Evolutionary conservation across 208 protist genomes (phyloP), one percentile per base, ranked within the genome.

Genomic region (Lotmaria passim): DNA sequence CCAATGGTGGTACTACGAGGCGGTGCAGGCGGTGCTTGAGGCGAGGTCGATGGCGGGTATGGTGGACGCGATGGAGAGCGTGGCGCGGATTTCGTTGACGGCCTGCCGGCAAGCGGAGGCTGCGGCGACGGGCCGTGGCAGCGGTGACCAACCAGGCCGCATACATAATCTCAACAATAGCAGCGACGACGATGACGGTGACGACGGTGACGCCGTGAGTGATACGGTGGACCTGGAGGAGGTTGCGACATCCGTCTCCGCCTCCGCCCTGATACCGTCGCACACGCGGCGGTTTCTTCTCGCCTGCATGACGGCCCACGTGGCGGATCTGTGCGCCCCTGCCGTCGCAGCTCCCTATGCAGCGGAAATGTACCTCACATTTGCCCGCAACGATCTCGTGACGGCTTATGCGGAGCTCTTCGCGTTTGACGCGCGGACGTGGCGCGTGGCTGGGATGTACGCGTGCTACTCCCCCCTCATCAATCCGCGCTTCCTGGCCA

Each of bases 271-370:
- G 21, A 44, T 26, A 33, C 3, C 63, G 8, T 8, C 52, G 17
- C 28, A 23, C 15, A 69, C 51, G 38, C 83, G 84, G 17, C 78
- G 72, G 48, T 87, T 94, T 38, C 47, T 66, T 0, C 48, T 93
- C 44, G 24, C 70, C 8, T 87, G 68, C 61, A 91, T 94, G 81
- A 69, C 91, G 14, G 89, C 91, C 12, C 91, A 96, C 74, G 53
- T 94, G 14, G 85, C 89, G 0, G 91, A 96, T 52, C 57, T 93
- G 24, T 93, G 87, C 65, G 82, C 82, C 0, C 84, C 87, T 19
- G 52, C 82, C 26, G 64, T 62, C 24, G 58, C 69, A 24, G 69
- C 73, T 17, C 21, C 75, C 21, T 61, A 66, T 3, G 69, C 80
- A 11, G 67, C 73, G 7, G 69, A 87, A 14, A 85, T 93, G 10